phyloP scores from a whole-genome alignment of 2,329 filamentous ascomycete species.

The Alternaria novae-zelandiae region DNA sequence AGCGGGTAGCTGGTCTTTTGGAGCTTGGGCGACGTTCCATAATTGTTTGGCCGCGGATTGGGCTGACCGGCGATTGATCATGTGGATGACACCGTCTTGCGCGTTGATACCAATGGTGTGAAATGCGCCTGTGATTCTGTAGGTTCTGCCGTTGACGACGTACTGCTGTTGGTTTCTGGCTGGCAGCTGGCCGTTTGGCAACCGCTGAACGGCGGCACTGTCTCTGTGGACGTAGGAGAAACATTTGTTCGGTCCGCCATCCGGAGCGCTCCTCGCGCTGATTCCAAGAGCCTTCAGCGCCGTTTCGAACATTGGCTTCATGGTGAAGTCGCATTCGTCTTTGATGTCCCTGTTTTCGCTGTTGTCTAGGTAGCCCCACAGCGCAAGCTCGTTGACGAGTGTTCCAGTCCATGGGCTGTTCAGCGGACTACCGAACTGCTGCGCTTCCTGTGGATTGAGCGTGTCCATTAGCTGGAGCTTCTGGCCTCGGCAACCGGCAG shows the following conservation, averaged over 20 bases:
- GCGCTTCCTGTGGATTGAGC: neutral
- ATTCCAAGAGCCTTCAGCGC: neutral
- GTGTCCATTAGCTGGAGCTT: neutral
- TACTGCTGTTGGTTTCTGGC: neutral
- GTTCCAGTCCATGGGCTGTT: neutral
- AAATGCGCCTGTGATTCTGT: neutral
- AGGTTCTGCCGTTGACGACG: neutral
- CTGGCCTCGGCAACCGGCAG: neutral
- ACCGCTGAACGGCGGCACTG: neutral
- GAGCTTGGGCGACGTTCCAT: neutral
- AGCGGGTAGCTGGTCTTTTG: neutral
- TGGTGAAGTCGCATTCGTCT: neutral
- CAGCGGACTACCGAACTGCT: neutral
- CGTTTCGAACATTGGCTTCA: neutral
- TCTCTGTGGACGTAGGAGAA: neutral
- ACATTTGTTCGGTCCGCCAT: neutral
- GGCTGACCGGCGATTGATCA: neutral
- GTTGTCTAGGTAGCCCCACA: neutral
- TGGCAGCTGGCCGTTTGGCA: slow-evolving; percentile 1
- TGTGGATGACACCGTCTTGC: neutral
- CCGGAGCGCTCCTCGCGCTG: neutral
- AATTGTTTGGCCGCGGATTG: neutral
- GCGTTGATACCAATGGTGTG: neutral
- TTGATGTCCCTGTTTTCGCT: neutral
- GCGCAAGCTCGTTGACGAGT: neutral